Percentiles rank a stretch among this genome's conserved stretches.
These are phyloP conservation scores for Chlorencoelia australis DNA, from an alignment of 2,329 filamentous ascomycete species.

Conservation along the genomic window DNA sequence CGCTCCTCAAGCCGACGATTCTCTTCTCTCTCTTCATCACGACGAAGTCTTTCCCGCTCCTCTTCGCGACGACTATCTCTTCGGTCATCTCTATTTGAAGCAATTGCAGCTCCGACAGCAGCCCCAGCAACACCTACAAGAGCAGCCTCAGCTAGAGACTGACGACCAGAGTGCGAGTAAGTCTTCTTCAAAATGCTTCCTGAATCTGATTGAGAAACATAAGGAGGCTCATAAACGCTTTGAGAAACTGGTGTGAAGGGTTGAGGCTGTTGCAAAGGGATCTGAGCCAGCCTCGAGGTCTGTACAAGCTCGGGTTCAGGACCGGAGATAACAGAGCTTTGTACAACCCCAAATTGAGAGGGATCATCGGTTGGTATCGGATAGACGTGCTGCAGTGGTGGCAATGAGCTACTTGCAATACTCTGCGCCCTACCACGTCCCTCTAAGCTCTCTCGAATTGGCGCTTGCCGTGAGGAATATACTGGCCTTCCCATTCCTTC, in stretches of 20 bases:
- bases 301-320: slow-evolving; percentile 30
- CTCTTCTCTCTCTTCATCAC: slow-evolving; percentile 12
- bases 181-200: slow-evolving; percentile 16
- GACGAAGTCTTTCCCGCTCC: slow-evolving; percentile 6
- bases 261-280: slow-evolving; percentile 77
- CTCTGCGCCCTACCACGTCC: slow-evolving; percentile 26
- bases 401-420: slow-evolving; percentile 28
- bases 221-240: slow-evolving; percentile 49
- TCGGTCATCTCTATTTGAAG: slow-evolving; percentile 28
- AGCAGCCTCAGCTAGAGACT: slow-evolving; percentile 35
- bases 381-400: slow-evolving; percentile 52
- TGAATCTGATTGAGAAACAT: slow-evolving; percentile 24
- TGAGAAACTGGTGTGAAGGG: slow-evolving; percentile 65
- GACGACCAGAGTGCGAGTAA: slow-evolving; percentile 29
- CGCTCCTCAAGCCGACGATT: slow-evolving; percentile 5
- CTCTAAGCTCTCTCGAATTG: no score
- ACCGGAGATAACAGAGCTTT: slow-evolving; percentile 38
- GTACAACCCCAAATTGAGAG: slow-evolving; percentile 46
- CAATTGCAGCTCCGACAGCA: slow-evolving; percentile 37
- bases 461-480: no score
- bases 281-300: slow-evolving; percentile 43
- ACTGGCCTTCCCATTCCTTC: no score
- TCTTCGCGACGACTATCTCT: slow-evolving; percentile 19
- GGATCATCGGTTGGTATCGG: slow-evolving; percentile 59
- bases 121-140: slow-evolving; percentile 39